These are phyloP conservation scores for Triangularia setosa DNA, from an alignment of 2,329 filamentous ascomycete genomes.

Conservation along the genomic window DNA sequence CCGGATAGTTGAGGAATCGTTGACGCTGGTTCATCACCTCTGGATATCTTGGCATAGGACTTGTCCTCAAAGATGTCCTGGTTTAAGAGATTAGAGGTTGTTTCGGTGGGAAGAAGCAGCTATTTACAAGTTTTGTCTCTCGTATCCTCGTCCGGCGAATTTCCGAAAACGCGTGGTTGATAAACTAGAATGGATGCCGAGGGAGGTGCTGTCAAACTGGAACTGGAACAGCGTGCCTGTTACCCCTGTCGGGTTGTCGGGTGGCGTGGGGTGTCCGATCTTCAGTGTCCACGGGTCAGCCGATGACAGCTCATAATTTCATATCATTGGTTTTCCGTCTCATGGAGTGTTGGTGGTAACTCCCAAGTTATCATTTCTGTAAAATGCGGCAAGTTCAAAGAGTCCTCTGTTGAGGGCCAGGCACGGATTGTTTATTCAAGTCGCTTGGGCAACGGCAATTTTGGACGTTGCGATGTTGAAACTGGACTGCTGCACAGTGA, in stretches of 20 bases:
- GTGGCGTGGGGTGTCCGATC: conserved; percentile 1
- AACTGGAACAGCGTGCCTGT: neutral
- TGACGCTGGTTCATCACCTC: conserved; percentile 8
- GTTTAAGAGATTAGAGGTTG: too few relatives aligned
- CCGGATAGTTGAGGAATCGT: conserved; percentile 35
- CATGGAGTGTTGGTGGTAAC: neutral
- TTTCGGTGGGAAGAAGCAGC: neutral
- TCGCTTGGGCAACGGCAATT: neutral
- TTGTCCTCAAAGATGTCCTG: too few relatives aligned
- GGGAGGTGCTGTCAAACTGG: neutral
- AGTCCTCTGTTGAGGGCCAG: neutral
- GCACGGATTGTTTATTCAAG: neutral
- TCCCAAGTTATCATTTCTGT: neutral
- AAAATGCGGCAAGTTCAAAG: neutral
- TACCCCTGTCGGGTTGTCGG: conserved; percentile 5
- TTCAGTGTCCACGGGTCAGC: neutral
- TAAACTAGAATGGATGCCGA: neutral
- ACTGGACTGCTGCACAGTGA: conserved; percentile 1
- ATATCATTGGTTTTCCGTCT: neutral
- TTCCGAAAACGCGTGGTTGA: neutral
- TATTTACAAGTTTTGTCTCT: neutral
- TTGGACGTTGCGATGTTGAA: neutral
- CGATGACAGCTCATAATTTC: neutral
- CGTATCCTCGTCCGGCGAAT: neutral
- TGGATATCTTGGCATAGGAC: conserved; percentile 3